Evolutionary conservation across 2,329 filamentous ascomycete species (phyloP).

Genomic region (Arthrobotrys musiformis): DNA sequence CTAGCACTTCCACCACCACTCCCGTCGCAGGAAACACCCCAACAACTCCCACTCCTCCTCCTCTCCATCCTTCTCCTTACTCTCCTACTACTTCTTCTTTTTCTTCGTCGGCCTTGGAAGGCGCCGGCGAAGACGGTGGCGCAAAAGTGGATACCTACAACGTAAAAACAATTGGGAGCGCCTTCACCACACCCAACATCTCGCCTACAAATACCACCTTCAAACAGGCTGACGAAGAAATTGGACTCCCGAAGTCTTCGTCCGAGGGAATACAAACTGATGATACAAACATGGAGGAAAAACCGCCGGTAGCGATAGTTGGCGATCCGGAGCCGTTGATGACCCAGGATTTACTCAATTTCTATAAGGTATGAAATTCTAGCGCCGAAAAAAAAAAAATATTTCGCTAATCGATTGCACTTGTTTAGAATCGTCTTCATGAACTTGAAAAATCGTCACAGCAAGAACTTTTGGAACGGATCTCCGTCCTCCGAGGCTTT

Average conservation of each 20-base stretch:
- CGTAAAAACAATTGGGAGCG: slow-evolving; percentile 4
- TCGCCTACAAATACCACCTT: slow-evolving; percentile 3
- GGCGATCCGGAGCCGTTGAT: slow-evolving; percentile 55
- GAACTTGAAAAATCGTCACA: slow-evolving; percentile 50
- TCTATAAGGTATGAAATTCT: slow-evolving; percentile 40
- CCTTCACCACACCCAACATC: slow-evolving; percentile 22
- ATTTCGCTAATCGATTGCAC: background rate
- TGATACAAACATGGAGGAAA: slow-evolving; percentile 40
- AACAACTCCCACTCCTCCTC: slow-evolving; percentile 38
- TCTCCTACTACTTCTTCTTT: too few species aligned
- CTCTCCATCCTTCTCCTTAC: too few species aligned
- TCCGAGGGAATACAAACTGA: slow-evolving; percentile 1
- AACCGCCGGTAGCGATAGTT: slow-evolving; percentile 54
- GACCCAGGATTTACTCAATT: slow-evolving; percentile 53
- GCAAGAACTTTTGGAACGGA: slow-evolving; percentile 46
- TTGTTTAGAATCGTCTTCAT: slow-evolving; percentile 45
- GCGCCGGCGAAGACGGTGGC: too few species aligned
- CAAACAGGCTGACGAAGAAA: background rate
- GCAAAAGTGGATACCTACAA: slow-evolving; percentile 12
- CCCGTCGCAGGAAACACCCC: slow-evolving; percentile 40
- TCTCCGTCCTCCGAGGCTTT: slow-evolving; percentile 52
- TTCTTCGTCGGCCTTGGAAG: slow-evolving; percentile 15
- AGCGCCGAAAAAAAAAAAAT: background rate
- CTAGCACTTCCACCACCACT: slow-evolving; percentile 23
- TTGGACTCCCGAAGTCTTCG: background rate